Evolutionary conservation across 257 asterid species (phyloP), one percentile per base, ranked within the genome.

Genomic region (Coffea eugenioides): DNA sequence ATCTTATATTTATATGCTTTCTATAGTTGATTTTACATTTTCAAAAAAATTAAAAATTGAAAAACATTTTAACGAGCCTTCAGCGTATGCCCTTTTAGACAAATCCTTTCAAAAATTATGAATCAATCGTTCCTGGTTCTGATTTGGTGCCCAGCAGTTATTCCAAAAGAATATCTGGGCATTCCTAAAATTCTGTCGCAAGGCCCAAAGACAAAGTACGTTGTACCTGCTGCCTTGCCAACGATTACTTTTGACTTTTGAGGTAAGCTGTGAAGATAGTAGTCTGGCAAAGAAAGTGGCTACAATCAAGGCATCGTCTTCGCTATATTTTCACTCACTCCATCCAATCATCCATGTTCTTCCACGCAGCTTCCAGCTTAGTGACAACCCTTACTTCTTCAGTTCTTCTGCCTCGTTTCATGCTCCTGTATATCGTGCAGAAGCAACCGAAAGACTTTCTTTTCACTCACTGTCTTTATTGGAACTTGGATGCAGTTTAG

Each of bases 311-410:
- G 76, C 6, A 46, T 10, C 10, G 71, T 61, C 57, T 62, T 61
- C 59, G 25, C 52, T 2, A 52, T 46, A 27, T 43, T 34, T 41
- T 31, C 54, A 62, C 27, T 36, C 23, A 14, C 46, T 64, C 10
- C 46, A 48, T 39, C 34, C 34, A 31, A 31, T 31, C 34, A 31
- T 31, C 21, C 14, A 45, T 45, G 0, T 2, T 13, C 46, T 31
- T 8, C n/a, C 2, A 46, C 13, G 46, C 64, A 64, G 54, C 80
- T 62, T 76, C 78, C 78, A 74, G 46, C 69, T 20, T 16, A 45
- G 25, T 61, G 59, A n/a, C 71, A 76, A 45, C 71, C 25, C 39
- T 43, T 45, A 21, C 14, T 16, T 8, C 43, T 54, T 52, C 48
- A 2, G 43, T 31, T 8, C 43, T 54, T 52, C 48, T 39, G 43